These are phyloP conservation scores for Nannizzia gypsea DNA, from an alignment of 2,329 filamentous ascomycete species.

Conservation along the genomic window DNA sequence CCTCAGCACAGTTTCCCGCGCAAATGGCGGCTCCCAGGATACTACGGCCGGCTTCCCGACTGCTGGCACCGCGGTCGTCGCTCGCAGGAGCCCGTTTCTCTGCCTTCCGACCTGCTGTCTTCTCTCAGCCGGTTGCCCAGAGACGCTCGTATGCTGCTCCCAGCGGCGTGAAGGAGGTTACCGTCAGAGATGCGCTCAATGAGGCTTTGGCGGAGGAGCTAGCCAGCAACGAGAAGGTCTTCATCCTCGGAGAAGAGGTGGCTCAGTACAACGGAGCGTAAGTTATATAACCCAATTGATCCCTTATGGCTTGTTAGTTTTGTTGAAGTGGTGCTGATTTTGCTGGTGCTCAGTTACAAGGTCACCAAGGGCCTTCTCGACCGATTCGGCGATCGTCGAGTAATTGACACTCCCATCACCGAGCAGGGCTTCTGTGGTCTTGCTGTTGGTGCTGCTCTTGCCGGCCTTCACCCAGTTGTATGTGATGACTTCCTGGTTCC, in stretches of 20 bases:
- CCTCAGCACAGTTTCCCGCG: conserved; percentile 29
- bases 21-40: conserved; percentile 49
- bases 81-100: conserved; percentile 39
- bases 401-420: conserved; percentile 97
- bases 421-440: conserved; percentile 92
- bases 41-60: conserved; percentile 52
- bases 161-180: conserved; percentile 73
- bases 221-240: conserved; percentile 87
- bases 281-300: conserved; percentile 17
- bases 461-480: conserved; percentile 86
- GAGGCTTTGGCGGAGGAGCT: conserved; percentile 97
- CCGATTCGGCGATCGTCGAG: conserved; percentile 90
- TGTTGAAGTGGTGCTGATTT: neutral
- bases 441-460: conserved; percentile 86
- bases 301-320: neutral
- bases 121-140: conserved; percentile 38
- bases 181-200: conserved; percentile 92
- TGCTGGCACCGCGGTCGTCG: conserved; percentile 46
- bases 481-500: conserved; percentile 34
- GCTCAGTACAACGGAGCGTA: conserved; percentile 97
- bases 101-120: conserved; percentile 41
- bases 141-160: conserved; percentile 46
- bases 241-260: conserved; percentile 93
- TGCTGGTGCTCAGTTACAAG: conserved; percentile 57
- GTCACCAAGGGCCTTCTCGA: conserved; percentile 96